Base-by-base conservation (phyloP, 2,329 filamentous ascomycete species). In the Zasmidium cellare region DNA sequence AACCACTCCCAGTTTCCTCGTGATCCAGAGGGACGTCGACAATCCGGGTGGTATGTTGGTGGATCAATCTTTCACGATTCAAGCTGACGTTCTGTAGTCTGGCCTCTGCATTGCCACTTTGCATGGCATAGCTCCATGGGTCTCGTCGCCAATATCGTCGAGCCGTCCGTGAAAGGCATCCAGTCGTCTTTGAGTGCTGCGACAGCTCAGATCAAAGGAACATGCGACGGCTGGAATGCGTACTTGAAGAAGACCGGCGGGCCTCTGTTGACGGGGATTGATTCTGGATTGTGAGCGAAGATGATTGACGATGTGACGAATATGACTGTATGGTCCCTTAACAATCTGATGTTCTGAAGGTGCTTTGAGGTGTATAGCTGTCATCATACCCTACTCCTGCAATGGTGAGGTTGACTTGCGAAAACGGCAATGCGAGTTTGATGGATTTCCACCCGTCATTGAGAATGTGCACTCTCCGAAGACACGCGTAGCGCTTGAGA, bases 1-100 rank as follows among this genome's bases (percentile, higher is more conserved):
- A 12, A 20, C 25, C 5, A 51, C n/a, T 11, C 53, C 53, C 19
- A 60, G 59, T 55, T 76, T 68, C 59, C 57, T 72, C 22, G 76
- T 63, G 19, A 62, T 76, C 3, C 73, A 77, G 52, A 73, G 67
- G 49, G 63, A 68, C 11, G 65, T 70, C n/a, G 69, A 74, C 56
- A 75, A 75, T 56, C 73, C 74, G 1, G 60, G 73, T 7, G 67
- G 81, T 3, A 82, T 79, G 80, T 76, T 78, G 14, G 20, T 44
- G 19, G 31, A 44, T 28, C 35, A 16, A 25, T 31, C 19, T 28
- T 24, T 19, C 6, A 24, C 3, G 18, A n/a, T 24, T 44, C 31
- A 24, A 31, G 50, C 35, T 24, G 35, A 52, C 18, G 22, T 12
- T 23, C 24, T 9, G n/a, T 7, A 31, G 20, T 38, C 25, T 53